Base-by-base conservation (phyloP, 2,329 filamentous ascomycete species). In the Rhexocercosporidium sp. region DNA sequence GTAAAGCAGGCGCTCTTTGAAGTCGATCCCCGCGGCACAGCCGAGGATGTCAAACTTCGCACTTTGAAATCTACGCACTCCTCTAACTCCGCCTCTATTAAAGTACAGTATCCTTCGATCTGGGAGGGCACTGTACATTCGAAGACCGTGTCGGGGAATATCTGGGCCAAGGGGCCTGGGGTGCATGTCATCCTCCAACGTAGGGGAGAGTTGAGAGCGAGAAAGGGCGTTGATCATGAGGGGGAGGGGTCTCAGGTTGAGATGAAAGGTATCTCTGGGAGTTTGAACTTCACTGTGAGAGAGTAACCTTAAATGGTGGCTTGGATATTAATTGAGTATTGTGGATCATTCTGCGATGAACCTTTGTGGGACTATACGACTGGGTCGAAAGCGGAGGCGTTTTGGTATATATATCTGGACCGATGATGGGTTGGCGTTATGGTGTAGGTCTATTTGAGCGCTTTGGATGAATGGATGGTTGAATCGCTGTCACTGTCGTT, bases 61-160 rank as follows among this genome's bases (percentile, higher is more conserved):
- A 72, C 53, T 11, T 53, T 77, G 4, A 53, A 65, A 14, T 73
- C 71, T 1, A 68, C 53, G 5, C 75, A 77, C 59, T 59, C 60
- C 18, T 69, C 68, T 8, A 75, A 61, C 11, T 72, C 74, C 0
- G 71, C 63, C 1, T 61, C 16, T n/a, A 56, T 76, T 3, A 41
- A 65, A 1, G 56, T 74, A 1, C n/a, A 65, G n/a, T 76, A 76
- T 56, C 73, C 75, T 9, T 25, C n/a, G 1, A 56, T 57, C 1
- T 77, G 75, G 75, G 72, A 73, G 46, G 75, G 75, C 1, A 68
- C 62, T 1, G 59, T 77, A 1, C 59, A 72, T 49, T 71, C 66
- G 1, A 73, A 71, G 53, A 69, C 68, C 2, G 54, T 75, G 0
- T 74, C 72, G 0, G 75, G 74, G 27, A 69, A 63, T 57, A 73